phyloP scores from a whole-genome alignment of 2,329 filamentous ascomycete species.

The Ceratocystis cubensis region DNA sequence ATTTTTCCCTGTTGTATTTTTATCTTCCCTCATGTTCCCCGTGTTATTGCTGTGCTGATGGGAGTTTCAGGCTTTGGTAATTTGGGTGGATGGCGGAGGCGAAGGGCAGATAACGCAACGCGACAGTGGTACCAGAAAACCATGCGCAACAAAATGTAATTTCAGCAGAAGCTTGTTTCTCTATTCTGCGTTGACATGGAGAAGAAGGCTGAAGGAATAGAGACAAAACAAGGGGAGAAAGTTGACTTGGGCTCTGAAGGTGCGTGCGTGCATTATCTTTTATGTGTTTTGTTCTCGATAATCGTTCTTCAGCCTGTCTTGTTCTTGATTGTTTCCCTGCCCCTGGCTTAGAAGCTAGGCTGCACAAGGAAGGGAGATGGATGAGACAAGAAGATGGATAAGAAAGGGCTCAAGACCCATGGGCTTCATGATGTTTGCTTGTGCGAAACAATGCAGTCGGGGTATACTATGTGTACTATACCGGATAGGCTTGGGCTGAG shows the following conservation, averaged over 20 bases:
- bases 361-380: not conserved
- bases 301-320: not conserved
- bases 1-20: no score
- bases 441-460: not conserved
- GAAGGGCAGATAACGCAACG: not conserved
- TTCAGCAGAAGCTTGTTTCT: not conserved
- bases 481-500: not conserved
- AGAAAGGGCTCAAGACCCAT: not conserved
- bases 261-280: not conserved
- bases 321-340: not conserved
- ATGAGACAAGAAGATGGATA: not conserved
- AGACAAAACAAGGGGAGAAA: not conserved
- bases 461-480: not conserved
- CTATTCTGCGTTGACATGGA: not conserved
- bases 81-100: not conserved
- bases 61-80: not conserved
- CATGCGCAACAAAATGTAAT: not conserved
- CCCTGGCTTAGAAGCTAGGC: not conserved
- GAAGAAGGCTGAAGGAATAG: constrained; percentile 8
- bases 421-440: not conserved
- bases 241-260: not conserved
- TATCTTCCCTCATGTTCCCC: not conserved
- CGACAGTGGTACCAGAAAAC: not conserved
- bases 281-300: not conserved
- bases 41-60: not conserved